Conservation (phyloP, 768 basidiomycete genomes). For the Trametes sanguinea region DNA sequence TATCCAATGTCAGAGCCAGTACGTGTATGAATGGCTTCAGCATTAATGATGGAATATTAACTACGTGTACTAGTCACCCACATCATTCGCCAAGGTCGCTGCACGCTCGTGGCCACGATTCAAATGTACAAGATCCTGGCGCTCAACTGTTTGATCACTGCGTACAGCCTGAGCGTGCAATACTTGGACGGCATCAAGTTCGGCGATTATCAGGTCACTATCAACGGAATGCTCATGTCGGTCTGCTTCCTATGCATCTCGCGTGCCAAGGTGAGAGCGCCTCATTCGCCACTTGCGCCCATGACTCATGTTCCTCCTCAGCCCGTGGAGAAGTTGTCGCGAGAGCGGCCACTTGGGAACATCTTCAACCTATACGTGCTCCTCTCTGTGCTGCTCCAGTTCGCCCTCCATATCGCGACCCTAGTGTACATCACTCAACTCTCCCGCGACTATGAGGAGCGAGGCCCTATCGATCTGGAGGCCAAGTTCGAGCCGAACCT, state of each 20-base stretch:
- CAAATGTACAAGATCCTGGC: slow-evolving; percentile 99
- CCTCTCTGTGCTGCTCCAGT: slow-evolving; percentile 88
- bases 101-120: slow-evolving; percentile 96
- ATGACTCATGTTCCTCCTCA: slow-evolving; percentile 33
- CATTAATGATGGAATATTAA: neutral
- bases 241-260: slow-evolving; percentile 99
- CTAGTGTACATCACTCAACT: slow-evolving; percentile 93
- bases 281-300: neutral
- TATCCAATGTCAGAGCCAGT: slow-evolving; percentile 98
- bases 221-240: slow-evolving; percentile 96
- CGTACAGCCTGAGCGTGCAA: slow-evolving; percentile 97
- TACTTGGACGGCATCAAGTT: slow-evolving; percentile 99
- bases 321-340: slow-evolving; percentile 96
- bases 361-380: slow-evolving; percentile 98
- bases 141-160: slow-evolving; percentile 95
- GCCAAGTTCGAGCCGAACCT: slow-evolving; percentile 96
- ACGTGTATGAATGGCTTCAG: slow-evolving; percentile 36
- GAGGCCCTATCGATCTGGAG: slow-evolving; percentile 85
- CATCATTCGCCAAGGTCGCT: slow-evolving; percentile 97
- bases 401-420: slow-evolving; percentile 88
- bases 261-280: slow-evolving; percentile 77
- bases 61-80: slow-evolving; percentile 71
- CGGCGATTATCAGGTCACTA: slow-evolving; percentile 97
- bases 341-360: slow-evolving; percentile 90
- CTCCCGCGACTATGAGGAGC: slow-evolving; percentile 75